These are phyloP conservation scores for Panicum miliaceum DNA, from an alignment of 176 grass and related monocot species.

Conservation along the genomic window DNA sequence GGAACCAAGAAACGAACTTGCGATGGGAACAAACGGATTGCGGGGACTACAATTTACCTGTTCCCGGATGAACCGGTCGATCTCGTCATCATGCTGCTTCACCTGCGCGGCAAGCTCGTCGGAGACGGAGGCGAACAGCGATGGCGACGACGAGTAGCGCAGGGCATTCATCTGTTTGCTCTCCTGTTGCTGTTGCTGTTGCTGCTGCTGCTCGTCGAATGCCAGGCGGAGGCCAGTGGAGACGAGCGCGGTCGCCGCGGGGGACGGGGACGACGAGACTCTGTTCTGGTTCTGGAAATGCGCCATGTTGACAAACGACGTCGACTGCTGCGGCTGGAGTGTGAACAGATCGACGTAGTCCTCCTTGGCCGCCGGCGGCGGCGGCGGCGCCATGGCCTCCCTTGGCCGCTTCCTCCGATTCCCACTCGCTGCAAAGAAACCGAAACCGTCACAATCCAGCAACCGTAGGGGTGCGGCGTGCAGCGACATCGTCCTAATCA, in stretches of 20 bases:
- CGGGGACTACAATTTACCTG: conserved; percentile 58
- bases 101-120: conserved; percentile 69
- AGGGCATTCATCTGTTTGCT: conserved; percentile 45
- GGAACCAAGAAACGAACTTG: background rate
- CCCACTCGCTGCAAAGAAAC: conserved; percentile 51
- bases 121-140: conserved; percentile 41
- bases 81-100: conserved; percentile 64
- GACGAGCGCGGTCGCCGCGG: conserved; percentile 46
- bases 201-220: conserved; percentile 74
- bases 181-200: conserved; percentile 35
- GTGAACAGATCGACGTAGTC: conserved; percentile 45
- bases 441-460: conserved; percentile 42
- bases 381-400: conserved; percentile 48
- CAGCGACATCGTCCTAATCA: background rate
- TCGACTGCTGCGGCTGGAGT: conserved; percentile 49
- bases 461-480: background rate
- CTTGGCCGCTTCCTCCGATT: conserved; percentile 56
- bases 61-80: conserved; percentile 69
- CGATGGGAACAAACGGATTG: background rate
- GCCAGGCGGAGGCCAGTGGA: conserved; percentile 86
- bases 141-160: conserved; percentile 36
- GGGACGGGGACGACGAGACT: conserved; percentile 46
- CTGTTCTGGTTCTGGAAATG: conserved; percentile 48
- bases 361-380: conserved; percentile 20
- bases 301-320: conserved; percentile 46